These are phyloP conservation scores for Aspergillus sclerotialis DNA, from an alignment of 2,329 filamentous ascomycete species.

Conservation along the genomic window DNA sequence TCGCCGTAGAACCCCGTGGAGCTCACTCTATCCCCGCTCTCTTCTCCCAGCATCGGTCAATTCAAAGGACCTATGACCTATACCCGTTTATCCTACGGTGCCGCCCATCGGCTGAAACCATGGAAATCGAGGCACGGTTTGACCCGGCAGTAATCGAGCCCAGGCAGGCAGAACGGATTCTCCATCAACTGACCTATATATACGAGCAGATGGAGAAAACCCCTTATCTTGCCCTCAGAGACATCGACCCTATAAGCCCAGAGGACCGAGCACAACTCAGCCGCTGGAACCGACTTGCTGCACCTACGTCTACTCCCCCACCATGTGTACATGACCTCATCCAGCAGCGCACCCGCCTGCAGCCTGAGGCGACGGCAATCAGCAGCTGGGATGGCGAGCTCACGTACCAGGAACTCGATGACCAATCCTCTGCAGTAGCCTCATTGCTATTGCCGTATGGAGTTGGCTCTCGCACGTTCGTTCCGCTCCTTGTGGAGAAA, in stretches of 20 bases:
- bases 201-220: slow-evolving; percentile 8
- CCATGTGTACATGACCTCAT: no score
- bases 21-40: slow-evolving; percentile 3
- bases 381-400: slow-evolving; percentile 8
- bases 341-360: no score
- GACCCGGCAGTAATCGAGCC: slow-evolving; percentile 6
- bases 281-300: background rate
- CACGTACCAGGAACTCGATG: slow-evolving; percentile 8
- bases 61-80: slow-evolving; percentile 5
- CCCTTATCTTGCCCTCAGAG: background rate
- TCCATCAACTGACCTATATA: slow-evolving; percentile 7
- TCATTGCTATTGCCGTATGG: slow-evolving; percentile 16
- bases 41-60: slow-evolving; percentile 4
- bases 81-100: slow-evolving; percentile 9
- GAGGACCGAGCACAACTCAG: no score
- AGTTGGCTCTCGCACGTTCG: slow-evolving; percentile 11
- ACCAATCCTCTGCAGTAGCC: slow-evolving; percentile 17
- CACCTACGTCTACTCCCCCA: no score
- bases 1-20: slow-evolving; percentile 10
- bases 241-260: no score
- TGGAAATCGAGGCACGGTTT: slow-evolving; percentile 6
- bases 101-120: slow-evolving; percentile 1
- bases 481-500: slow-evolving; percentile 5
- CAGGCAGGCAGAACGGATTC: slow-evolving; percentile 6
- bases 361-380: slow-evolving; percentile 10